A percentile compares a stretch with the other conserved stretches of the same genome.
These are phyloP conservation scores for Exsudoporus frostii DNA, from an alignment of 768 basidiomycete genomes.

Conservation along the genomic window DNA sequence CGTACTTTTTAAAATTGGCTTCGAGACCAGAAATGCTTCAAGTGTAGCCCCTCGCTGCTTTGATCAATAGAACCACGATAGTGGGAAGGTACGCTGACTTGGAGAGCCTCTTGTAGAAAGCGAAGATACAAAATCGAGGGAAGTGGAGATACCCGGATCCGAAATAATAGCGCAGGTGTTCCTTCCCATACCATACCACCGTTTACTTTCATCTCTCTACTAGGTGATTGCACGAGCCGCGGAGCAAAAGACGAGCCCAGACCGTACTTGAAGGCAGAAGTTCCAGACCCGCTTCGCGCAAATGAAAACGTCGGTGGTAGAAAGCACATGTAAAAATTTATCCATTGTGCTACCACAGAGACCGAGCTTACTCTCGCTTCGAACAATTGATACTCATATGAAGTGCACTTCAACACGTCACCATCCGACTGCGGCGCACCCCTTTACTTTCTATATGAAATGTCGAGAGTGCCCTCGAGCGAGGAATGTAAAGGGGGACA, in stretches of 20 bases:
- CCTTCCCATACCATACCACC: background rate
- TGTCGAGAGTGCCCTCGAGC: slow-evolving; percentile 7
- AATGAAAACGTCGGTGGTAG: slow-evolving; percentile 17
- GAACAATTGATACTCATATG: slow-evolving; percentile 2
- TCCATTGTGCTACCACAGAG: slow-evolving; percentile 6
- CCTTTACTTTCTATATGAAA: background rate
- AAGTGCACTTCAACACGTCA: background rate
- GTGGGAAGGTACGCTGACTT: slow-evolving; percentile 3
- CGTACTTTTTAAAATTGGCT: background rate
- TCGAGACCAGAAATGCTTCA: background rate
- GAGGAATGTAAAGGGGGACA: slow-evolving; percentile 12
- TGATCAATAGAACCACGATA: background rate
- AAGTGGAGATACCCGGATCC: slow-evolving; percentile 9
- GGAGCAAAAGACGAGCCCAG: slow-evolving; percentile 6
- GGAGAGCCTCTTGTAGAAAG: slow-evolving; percentile 8
- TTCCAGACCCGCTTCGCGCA: slow-evolving; percentile 3
- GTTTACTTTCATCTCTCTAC: background rate
- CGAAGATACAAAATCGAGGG: background rate
- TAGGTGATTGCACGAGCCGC: slow-evolving; percentile 8
- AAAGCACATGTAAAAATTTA: slow-evolving; percentile 2
- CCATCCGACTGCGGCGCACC: slow-evolving; percentile 10
- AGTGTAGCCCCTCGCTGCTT: background rate
- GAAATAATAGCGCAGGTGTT: slow-evolving; percentile 2
- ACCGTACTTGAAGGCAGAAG: slow-evolving; percentile 6
- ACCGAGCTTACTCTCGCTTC: slow-evolving; percentile 5